Base-by-base conservation (phyloP, 805 yeast genomes). In the Grigorovia yakushimaensis region DNA sequence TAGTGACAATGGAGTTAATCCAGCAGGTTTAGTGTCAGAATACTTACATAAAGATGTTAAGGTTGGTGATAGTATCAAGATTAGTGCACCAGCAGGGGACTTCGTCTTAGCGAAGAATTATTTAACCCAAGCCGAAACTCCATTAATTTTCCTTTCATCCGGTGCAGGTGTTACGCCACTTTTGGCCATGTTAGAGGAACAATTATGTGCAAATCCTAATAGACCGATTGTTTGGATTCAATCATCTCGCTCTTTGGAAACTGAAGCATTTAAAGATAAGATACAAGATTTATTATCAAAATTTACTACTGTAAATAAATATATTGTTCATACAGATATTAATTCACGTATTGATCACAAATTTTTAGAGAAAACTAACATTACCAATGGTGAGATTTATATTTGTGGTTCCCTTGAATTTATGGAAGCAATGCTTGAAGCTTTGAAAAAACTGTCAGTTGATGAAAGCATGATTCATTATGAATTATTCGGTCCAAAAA, bases 161-260 rank as follows among this genome's bases (percentile, higher is more conserved):
- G 88, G 88, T 46, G 78, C 79, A 47, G 88, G 87, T 51, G 76
- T 78, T 44, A 82, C 88, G 5, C 88, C 88, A 33, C 48, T 78
- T 30, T 54, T 82, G 33, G 69, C 85, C 6, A 73, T 80, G 58
- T 58, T 72, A 18, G 77, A 77, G 55, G 46, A 47, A 22, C 67
- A 62, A 49, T 51, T 57, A 13, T 30, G 37, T n/a, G 45, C 41
- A 1, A 62, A 61, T 41, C 55, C 63, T 27, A 39, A 53, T 13
- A 61, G 65, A 52, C 67, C 66, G 41, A 49, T 62, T 17, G 48
- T 49, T 41, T 61, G 67, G 67, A 59, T 62, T 30, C 66, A 62
- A 50, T 55, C 67, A 17, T 51, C 65, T 5, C 52, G 44, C 35
- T 55, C 55, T 47, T 57, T 48, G 42, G 39, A 48, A 18, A 47